phyloP scores from a whole-genome alignment of 257 asterid species.

The Nicotiana noctiflora region DNA sequence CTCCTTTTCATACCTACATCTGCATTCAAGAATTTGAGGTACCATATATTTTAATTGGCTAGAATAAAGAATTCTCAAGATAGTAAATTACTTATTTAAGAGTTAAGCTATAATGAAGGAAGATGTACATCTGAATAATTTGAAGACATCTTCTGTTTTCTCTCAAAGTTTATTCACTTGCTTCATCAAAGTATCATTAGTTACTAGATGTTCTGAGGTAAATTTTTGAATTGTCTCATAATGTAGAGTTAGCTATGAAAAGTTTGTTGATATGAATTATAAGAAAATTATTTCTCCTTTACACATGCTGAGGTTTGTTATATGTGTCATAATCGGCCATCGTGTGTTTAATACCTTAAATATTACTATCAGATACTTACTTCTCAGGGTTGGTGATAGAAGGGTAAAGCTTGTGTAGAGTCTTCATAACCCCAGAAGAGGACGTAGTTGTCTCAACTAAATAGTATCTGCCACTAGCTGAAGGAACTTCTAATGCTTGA shows the following conservation, averaged over 20 bases:
- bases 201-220: neutral
- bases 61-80: neutral
- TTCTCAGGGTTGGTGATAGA: constrained; percentile 31
- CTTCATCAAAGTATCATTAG: neutral
- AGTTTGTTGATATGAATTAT: neutral
- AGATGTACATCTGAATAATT: neutral
- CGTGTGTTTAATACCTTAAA: neutral
- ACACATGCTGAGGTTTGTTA: neutral
- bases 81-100: neutral
- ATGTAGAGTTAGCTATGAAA: neutral
- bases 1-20: constrained; percentile 19
- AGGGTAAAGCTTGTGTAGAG: constrained; percentile 33
- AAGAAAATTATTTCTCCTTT: neutral
- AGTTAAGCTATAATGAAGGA: neutral
- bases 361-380: constrained; percentile 19
- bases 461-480: constrained; percentile 38
- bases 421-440: constrained; percentile 24
- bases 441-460: constrained; percentile 30
- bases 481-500: constrained; percentile 35
- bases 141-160: neutral
- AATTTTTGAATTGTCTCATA: neutral
- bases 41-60: neutral
- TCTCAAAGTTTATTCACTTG: neutral
- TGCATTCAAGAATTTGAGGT: neutral
- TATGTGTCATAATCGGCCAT: neutral